Percentiles rank a stretch among this genome's conserved stretches.
Conservation (phyloP, 1,139 yeast species). For the Pneumocystis oryctolagi region DNA sequence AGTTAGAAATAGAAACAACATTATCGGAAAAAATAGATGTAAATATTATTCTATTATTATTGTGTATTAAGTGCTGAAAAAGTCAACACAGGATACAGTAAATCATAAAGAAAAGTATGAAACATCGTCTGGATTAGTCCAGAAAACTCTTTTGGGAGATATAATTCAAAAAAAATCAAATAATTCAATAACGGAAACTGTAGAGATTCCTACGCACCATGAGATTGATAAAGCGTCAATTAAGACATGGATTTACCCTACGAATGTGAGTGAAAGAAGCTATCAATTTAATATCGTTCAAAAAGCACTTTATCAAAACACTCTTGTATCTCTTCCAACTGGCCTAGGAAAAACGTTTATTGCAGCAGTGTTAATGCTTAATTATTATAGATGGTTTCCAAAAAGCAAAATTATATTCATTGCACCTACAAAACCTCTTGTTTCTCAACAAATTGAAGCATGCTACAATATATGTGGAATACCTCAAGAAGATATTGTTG, state of each 20-base stretch:
- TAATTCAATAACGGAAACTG: background rate
- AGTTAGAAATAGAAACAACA: background rate
- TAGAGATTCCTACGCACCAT: slow-evolving; percentile 11
- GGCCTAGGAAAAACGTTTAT: slow-evolving; percentile 96
- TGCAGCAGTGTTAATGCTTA: slow-evolving; percentile 86
- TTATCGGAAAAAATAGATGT: background rate
- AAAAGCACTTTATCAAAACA: slow-evolving; percentile 56
- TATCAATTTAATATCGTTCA: slow-evolving; percentile 73
- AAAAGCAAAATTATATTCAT: slow-evolving; percentile 68
- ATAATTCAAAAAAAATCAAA: background rate
- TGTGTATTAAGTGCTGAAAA: background rate
- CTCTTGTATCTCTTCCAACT: slow-evolving; percentile 85
- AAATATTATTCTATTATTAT: background rate
- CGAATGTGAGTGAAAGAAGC: slow-evolving; percentile 68
- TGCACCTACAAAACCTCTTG: slow-evolving; percentile 95
- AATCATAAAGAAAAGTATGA: background rate
- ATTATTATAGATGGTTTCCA: slow-evolving; percentile 71
- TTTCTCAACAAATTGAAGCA: slow-evolving; percentile 94
- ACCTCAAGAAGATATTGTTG: slow-evolving; percentile 61
- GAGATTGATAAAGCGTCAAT: slow-evolving; percentile 8
- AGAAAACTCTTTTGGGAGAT: background rate
- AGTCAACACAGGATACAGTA: background rate
- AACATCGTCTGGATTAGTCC: background rate
- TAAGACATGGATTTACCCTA: slow-evolving; percentile 59
- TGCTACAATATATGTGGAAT: slow-evolving; percentile 81